phyloP scores from a whole-genome alignment of 495 filamentous ascomycete species.

The Penicillium subrubescens region DNA sequence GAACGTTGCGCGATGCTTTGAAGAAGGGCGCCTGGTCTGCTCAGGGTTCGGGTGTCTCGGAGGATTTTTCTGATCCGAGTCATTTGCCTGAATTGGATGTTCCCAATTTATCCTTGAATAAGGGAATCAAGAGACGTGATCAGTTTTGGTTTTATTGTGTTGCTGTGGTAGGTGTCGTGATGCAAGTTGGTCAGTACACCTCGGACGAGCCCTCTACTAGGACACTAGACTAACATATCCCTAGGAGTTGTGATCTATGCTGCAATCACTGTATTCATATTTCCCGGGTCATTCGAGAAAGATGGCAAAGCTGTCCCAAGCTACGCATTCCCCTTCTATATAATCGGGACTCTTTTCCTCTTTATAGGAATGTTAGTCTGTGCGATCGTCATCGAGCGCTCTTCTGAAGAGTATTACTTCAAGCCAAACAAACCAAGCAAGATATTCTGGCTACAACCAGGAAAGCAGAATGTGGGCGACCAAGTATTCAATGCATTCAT shows the following conservation, averaged over 20 bases:
- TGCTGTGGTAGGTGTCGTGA: constrained; percentile 29
- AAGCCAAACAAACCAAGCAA: constrained; percentile 35
- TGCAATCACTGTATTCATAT: constrained; percentile 37
- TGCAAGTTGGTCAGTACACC: constrained; percentile 36
- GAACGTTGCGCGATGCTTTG: constrained; percentile 36
- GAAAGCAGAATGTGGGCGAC: constrained; percentile 41
- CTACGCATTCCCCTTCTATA: constrained; percentile 45
- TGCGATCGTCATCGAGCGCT: constrained; percentile 43
- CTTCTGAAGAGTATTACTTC: constrained; percentile 35
- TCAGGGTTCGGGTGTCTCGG: neutral
- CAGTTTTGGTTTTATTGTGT: constrained; percentile 39
- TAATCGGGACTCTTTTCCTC: constrained; percentile 38
- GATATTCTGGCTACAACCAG: constrained; percentile 48
- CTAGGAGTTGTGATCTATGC: constrained; percentile 38
- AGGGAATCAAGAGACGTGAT: constrained; percentile 39
- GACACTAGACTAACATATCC: neutral
- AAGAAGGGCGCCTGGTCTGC: constrained; percentile 28
- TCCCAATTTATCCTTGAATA: constrained; percentile 52
- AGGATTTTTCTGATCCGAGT: neutral
- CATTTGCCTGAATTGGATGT: constrained; percentile 37
- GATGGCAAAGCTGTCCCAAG: constrained; percentile 29
- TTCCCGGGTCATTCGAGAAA: constrained; percentile 32
- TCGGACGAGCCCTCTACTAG: too few relatives aligned
- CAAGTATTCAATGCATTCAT: constrained; percentile 45
- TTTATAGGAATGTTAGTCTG: constrained; percentile 45